Base-by-base conservation (phyloP, 1,139 yeast species). In the Lodderomyces orthopsilosis region DNA sequence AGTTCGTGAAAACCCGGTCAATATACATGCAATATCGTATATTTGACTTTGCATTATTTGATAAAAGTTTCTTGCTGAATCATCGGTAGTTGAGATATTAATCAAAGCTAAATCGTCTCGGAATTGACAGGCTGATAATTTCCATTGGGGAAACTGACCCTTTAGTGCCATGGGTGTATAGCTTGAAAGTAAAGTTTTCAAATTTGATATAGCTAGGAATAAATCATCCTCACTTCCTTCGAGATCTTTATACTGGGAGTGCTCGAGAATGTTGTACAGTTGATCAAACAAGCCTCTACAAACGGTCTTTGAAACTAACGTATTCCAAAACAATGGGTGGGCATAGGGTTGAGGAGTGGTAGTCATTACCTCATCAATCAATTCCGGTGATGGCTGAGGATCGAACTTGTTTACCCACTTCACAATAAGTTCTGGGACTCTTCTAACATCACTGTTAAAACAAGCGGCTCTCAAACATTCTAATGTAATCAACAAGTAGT, bases 381-480 rank as follows among this genome's bases (percentile, higher is more conserved):
- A 61, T 17, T 72, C 77, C 18, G 66, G 65, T 41, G 71, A 77
- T 2, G 90, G 89, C 50, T 79, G 70, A 10, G 74, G 70, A 54
- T 84, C 89, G 37, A 82, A 80, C 46, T 79, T 70, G 56, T 85
- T 85, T 27, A 83, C 69, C 93, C 93, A 85, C 42, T 68, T 72
- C 13, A 73, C 61, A 37, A 81, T 59, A 15, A 68, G 57, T 26
- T 71, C 74, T 2, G 83, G 79, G 41, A 68, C 74, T 35, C 68
- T 67, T 35, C 66, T 69, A 2, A 68, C 66, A 21, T 65, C 60
- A 1, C 74, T 46, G 37, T 56, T 68, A 53, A 83, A 85, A 49
- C 70, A 66, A 32, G 76, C 59, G 0, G 87, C 79, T 41, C 73
- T 72, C 23, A 85, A 56, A 51, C 89, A 78, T 48, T 79, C 81